phyloP scores from a whole-genome alignment of 345 rosid genomes.

The Acer negundo region DNA sequence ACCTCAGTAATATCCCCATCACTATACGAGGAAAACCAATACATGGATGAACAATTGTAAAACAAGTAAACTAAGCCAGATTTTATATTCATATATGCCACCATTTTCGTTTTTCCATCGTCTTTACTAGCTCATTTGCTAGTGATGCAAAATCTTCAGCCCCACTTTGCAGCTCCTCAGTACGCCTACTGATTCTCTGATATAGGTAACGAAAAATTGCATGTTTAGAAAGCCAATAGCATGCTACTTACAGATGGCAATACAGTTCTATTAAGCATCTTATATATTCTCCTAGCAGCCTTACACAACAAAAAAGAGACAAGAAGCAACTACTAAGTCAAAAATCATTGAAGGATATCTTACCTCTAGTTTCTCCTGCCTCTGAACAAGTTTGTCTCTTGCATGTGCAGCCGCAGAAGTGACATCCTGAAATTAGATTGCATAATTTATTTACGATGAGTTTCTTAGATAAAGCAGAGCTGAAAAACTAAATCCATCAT shows the following conservation, averaged over 20 bases:
- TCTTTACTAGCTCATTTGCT: conserved; percentile 67
- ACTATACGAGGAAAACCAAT: not conserved
- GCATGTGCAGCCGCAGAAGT: conserved; percentile 51
- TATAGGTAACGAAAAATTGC: conserved; percentile 5
- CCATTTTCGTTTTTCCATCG: conserved; percentile 77
- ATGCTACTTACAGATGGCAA: not conserved
- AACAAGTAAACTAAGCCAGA: not conserved
- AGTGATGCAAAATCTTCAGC: conserved; percentile 66
- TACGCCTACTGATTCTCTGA: conserved; percentile 56
- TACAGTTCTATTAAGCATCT: not conserved
- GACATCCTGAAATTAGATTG: conserved; percentile 41
- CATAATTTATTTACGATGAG: not conserved
- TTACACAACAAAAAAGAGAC: not conserved
- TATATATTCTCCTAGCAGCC: not conserved
- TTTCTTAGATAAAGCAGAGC: conserved; percentile 2
- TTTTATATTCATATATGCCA: conserved; percentile 44
- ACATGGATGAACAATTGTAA: not conserved
- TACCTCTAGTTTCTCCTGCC: conserved; percentile 55
- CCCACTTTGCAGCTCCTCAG: conserved; percentile 59
- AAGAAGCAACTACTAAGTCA: not conserved
- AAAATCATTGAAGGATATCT: not conserved
- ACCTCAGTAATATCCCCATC: not conserved
- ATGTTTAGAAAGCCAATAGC: conserved; percentile 3
- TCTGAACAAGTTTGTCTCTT: conserved; percentile 45
- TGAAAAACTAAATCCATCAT: conserved; percentile 3